Base-by-base conservation (phyloP, 2,329 filamentous ascomycete species). In the Botrytis elliptica region DNA sequence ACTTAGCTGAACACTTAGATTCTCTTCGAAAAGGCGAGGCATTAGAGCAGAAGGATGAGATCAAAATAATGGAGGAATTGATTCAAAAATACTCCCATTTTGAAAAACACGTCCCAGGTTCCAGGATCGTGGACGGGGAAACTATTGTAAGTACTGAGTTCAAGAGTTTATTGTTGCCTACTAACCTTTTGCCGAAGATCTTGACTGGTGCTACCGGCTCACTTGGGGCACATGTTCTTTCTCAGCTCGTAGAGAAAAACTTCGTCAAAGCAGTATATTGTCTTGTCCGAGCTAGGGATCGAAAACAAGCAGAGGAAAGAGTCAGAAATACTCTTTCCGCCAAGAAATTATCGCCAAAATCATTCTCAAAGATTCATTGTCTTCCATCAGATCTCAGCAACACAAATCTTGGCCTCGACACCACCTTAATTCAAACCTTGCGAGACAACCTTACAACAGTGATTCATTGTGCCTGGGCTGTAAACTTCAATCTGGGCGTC, bases 181-280 rank as follows among this genome's bases (percentile, higher is more conserved):
- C 64, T 68, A 55, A 74, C n/a, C 8, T 14, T 4, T 4, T 33
- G 40, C 29, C 20, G 2, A 73, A 83, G 79, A 80, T 89, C 1
- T 80, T 92, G 8, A 92, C 90, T 0, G 91, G 91, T 1, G 86
- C 87, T 0, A 92, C 91, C 0, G 91, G 91, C 0, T 90, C 89
- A 2, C 83, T 92, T 0, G 91, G 91, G 1, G 85, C 88, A 0
- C 89, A 91, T 77, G 82, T 91, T 1, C 83, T 89, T 1, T 85
- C 87, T 6, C 86, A 89, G 33, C 85, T 93, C 12, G 86, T 87
- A 18, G 22, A 29, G 0, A 70, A 59, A 6, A 18, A 59, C 29
- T 64, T 69, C 14, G 68, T 77, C 55, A 75, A 74, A 29, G 55
- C 55, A 46, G 67, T 77, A 2, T 88, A 86, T 81, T 86, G 85